A percentile compares a stretch with the other conserved stretches of the same genome.
Conservation (phyloP, 2,329 filamentous ascomycete species). For the Fusarium zealandicum region DNA sequence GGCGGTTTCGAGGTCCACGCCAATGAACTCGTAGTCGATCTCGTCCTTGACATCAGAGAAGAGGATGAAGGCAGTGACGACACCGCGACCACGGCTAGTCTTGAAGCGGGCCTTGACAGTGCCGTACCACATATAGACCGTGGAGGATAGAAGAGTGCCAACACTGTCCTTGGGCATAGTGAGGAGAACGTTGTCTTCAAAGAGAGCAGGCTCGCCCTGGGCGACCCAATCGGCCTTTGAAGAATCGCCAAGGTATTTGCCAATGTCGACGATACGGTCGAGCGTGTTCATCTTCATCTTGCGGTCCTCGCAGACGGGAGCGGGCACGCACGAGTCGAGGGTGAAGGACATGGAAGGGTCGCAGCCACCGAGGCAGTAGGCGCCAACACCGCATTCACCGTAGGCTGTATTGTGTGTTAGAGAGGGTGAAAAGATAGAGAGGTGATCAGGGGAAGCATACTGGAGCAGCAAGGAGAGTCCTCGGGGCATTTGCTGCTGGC, state of each 20-base stretch:
- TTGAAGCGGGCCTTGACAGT: constrained; percentile 86
- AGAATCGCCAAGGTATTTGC: constrained; percentile 86
- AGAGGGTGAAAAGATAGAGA: neutral
- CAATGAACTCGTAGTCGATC: constrained; percentile 96
- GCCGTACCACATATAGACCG: constrained; percentile 96
- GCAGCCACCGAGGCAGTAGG: constrained; percentile 95
- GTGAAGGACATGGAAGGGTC: constrained; percentile 85
- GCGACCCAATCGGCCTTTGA: constrained; percentile 85
- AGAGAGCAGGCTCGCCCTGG: constrained; percentile 75
- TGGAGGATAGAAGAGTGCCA: constrained; percentile 84
- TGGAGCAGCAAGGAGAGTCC: constrained; percentile 78
- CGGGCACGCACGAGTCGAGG: constrained; percentile 84
- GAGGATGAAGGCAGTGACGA: constrained; percentile 97
- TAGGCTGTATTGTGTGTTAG: constrained; percentile 69
- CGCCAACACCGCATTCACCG: constrained; percentile 89
- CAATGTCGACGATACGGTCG: constrained; percentile 72
- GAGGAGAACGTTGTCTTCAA: constrained; percentile 76
- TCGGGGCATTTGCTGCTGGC: constrained; percentile 70
- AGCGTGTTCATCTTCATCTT: constrained; percentile 77
- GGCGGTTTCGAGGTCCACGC: constrained; percentile 75
- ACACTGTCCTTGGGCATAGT: constrained; percentile 89
- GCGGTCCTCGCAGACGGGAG: constrained; percentile 79
- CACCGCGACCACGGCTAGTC: constrained; percentile 83
- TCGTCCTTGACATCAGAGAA: constrained; percentile 97
- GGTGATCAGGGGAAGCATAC: constrained; percentile 55